Base-by-base conservation (phyloP, 169 alveolate genomes). In the Plasmodium falciparum region DNA sequence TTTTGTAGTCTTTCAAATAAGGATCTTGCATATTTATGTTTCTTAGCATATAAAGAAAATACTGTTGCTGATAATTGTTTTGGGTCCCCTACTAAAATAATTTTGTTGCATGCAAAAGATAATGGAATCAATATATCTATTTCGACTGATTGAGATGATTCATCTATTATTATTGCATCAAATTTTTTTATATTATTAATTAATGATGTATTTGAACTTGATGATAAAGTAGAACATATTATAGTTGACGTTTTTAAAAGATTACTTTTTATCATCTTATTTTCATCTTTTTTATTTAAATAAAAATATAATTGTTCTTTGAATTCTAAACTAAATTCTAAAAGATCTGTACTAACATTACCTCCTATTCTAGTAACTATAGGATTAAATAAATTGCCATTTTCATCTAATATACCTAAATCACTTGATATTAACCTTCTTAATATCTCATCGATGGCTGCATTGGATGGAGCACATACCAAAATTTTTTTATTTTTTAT, bases 391-490 rank as follows among this genome's bases (percentile, higher is more conserved):
- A 92, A 75, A 24, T 94, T 89, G 4, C 99, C 99, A 50, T 93
- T 75, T 20, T 92, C 89, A 74, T 95, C 97, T 65, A 95, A 96
- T 45, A 97, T 97, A 0, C 99, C 98, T 49, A 47, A 50, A 2
- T 91, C 61, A 29, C 93, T 66, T 13, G 94, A 71, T 58, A 93
- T 88, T 62, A 98, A 93, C n/a, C 99, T 95, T 75, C 98, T 93
- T 15, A 98, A 97, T 39, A 99, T 98, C 92, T 98, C 99, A 93
- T 99, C 99, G n/a, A 99, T 98, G 0, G 99, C 99, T 13, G 99
- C 99, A 88, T 99, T 99, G 43, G 99, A 98, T 22, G 99, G 99
- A 20, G 99, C 99, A 86, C 99, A 99, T 56, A 99, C 97, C 43
- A 99, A 93, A 29, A 99, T 95, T 56, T 96, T 91, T 73, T 93